These are phyloP conservation scores for Phytophthora chlamydospora DNA, from an alignment of 352 stramenopile species.

Conservation along the genomic window DNA sequence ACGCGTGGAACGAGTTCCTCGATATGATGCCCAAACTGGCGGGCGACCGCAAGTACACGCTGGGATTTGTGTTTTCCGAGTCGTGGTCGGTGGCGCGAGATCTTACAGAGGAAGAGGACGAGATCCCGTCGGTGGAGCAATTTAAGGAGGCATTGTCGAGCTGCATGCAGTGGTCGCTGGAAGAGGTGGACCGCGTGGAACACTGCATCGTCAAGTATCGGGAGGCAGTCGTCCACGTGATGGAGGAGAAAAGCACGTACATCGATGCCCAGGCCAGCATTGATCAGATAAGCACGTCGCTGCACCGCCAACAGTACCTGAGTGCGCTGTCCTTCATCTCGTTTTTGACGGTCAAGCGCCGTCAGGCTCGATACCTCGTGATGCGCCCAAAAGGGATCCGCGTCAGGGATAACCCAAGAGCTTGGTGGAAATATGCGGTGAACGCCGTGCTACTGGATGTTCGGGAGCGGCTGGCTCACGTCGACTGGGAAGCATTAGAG, in stretches of 20 bases:
- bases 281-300: slow-evolving; percentile 72
- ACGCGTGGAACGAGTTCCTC: slow-evolving; percentile 74
- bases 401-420: slow-evolving; percentile 54
- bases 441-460: slow-evolving; percentile 75
- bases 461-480: slow-evolving; percentile 66
- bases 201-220: slow-evolving; percentile 72
- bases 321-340: slow-evolving; percentile 77
- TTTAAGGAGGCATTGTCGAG: slow-evolving; percentile 79
- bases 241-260: slow-evolving; percentile 90
- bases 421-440: slow-evolving; percentile 85
- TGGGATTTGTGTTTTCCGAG: slow-evolving; percentile 87
- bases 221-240: slow-evolving; percentile 80
- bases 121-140: slow-evolving; percentile 69
- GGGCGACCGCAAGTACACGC: slow-evolving; percentile 75
- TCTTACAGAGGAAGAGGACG: slow-evolving; percentile 76
- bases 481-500: slow-evolving; percentile 68
- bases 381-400: slow-evolving; percentile 54
- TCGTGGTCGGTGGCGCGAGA: slow-evolving; percentile 83
- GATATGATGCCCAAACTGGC: slow-evolving; percentile 74
- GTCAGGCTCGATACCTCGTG: slow-evolving; percentile 62
- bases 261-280: slow-evolving; percentile 77
- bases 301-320: slow-evolving; percentile 75
- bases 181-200: slow-evolving; percentile 67
- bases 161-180: slow-evolving; percentile 75
- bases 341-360: slow-evolving; percentile 67